Percentiles rank a stretch among this genome's conserved stretches.
Evolutionary conservation across 768 basidiomycete genomes (phyloP).

Genomic region (Porphyrellus cyaneotinctus): DNA sequence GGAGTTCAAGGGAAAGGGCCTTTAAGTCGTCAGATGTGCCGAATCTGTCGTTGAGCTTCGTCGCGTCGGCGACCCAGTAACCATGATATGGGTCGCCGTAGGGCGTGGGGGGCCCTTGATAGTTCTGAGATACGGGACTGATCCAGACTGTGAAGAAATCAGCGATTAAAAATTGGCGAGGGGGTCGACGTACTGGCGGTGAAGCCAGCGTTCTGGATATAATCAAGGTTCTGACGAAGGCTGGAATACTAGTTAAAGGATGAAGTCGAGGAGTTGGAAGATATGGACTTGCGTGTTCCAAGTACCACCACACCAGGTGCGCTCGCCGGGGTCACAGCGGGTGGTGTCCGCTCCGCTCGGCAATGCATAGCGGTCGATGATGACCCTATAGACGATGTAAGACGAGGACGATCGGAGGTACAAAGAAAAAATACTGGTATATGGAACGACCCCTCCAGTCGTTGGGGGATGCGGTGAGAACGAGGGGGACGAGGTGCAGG

Average conservation of each 20-base stretch:
- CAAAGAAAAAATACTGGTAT: conserved; percentile 1
- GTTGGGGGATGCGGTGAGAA: conserved; percentile 7
- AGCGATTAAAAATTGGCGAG: background rate
- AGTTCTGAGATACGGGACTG: conserved; percentile 77
- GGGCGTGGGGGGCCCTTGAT: conserved; percentile 60
- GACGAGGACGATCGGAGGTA: background rate
- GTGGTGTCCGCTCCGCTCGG: conserved; percentile 8
- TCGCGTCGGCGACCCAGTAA: conserved; percentile 74
- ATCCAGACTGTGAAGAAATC: conserved; percentile 62
- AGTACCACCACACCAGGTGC: conserved; percentile 18
- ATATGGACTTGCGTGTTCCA: conserved; percentile 9
- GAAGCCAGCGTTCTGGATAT: conserved; percentile 79
- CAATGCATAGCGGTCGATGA: conserved; percentile 14
- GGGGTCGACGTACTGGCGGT: conserved; percentile 52
- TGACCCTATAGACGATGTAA: background rate
- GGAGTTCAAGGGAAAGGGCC: conserved; percentile 59
- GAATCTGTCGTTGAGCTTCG: conserved; percentile 64
- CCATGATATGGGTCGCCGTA: conserved; percentile 87
- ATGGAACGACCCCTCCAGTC: conserved; percentile 17
- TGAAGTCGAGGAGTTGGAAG: background rate
- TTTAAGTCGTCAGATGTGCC: conserved; percentile 73
- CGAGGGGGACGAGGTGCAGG: background rate
- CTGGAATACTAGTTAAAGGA: conserved; percentile 22
- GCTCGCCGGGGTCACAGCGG: conserved; percentile 6
- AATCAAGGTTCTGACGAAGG: conserved; percentile 74